Evolutionary conservation across 495 filamentous ascomycete species (phyloP).

Genomic region (Platismatia glauca): DNA sequence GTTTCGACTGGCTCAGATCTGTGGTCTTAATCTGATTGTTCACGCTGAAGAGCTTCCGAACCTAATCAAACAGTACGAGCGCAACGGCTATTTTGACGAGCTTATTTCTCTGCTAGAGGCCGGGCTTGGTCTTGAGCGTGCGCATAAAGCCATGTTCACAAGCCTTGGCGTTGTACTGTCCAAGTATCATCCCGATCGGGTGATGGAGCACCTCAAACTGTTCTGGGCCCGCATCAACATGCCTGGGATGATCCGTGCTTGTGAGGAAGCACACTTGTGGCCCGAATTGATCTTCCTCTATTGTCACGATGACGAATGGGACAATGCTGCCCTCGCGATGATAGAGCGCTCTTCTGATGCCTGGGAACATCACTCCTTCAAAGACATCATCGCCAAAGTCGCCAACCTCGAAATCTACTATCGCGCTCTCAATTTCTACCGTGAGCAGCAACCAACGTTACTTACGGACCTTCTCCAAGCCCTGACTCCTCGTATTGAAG

Average conservation of each 20-base stretch:
- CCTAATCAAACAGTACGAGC: constrained; percentile 92
- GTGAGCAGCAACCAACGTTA: constrained; percentile 90
- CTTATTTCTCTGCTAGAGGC: constrained; percentile 91
- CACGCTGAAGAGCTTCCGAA: constrained; percentile 93
- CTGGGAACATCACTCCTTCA: constrained; percentile 99
- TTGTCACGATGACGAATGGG: constrained; percentile 98
- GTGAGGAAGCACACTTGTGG: constrained; percentile 94
- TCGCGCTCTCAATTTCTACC: constrained; percentile 93
- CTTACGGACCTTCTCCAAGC: constrained; percentile 91
- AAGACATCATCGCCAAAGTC: constrained; percentile 97
- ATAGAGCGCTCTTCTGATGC: constrained; percentile 98
- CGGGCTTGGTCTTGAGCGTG: constrained; percentile 87
- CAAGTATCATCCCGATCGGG: constrained; percentile 91
- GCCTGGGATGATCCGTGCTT: constrained; percentile 92
- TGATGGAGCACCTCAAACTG: constrained; percentile 98
- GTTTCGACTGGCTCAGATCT: constrained; percentile 98
- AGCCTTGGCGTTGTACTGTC: constrained; percentile 89
- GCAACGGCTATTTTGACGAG: constrained; percentile 96
- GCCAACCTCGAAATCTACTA: constrained; percentile 99
- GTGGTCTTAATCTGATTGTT: constrained; percentile 96
- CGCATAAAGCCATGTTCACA: constrained; percentile 95
- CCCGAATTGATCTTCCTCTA: constrained; percentile 98
- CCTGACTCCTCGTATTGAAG: constrained; percentile 87
- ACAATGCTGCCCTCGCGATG: constrained; percentile 96
- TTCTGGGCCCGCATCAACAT: constrained; percentile 99